Conservation (phyloP, 441 rosid genomes). For the Biscutella laevigata region DNA sequence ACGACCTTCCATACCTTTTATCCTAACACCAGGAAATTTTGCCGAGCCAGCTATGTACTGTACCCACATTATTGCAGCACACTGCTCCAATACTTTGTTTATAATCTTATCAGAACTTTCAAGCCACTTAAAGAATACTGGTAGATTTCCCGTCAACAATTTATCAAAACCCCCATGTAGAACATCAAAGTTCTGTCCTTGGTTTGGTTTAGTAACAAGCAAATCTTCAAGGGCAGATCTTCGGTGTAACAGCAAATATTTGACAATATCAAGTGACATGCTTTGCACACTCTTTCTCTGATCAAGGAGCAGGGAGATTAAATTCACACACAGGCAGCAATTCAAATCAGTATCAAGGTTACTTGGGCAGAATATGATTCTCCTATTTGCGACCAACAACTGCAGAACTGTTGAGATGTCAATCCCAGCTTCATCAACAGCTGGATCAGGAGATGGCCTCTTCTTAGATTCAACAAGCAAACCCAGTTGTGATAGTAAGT, state of each 20-base stretch:
- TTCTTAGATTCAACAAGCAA: constrained; percentile 65
- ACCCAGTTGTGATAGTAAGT: constrained; percentile 72
- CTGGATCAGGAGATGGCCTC: constrained; percentile 39
- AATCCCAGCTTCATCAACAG: constrained; percentile 67
- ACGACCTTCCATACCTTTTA: constrained; percentile 92
- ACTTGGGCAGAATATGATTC: constrained; percentile 89
- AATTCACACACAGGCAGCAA: constrained; percentile 91
- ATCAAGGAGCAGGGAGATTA: constrained; percentile 78
- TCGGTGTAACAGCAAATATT: constrained; percentile 83
- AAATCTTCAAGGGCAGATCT: constrained; percentile 87
- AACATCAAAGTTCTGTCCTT: constrained; percentile 74
- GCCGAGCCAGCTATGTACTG: constrained; percentile 94
- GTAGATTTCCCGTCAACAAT: constrained; percentile 74
- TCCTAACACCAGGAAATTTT: constrained; percentile 97
- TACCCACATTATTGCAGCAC: constrained; percentile 98
- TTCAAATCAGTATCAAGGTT: constrained; percentile 91
- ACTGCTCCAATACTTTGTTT: constrained; percentile 89
- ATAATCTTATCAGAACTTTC: constrained; percentile 67
- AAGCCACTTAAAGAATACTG: constrained; percentile 85
- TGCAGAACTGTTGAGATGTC: constrained; percentile 84
- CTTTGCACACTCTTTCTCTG: constrained; percentile 75
- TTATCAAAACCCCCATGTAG: constrained; percentile 95
- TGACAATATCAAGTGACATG: constrained; percentile 80
- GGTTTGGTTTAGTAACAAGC: constrained; percentile 85
- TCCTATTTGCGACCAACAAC: constrained; percentile 85